A percentile compares a stretch with the other conserved stretches of the same genome.
Conservation (phyloP, 805 yeast genomes). For the Torulaspora quercuum region DNA sequence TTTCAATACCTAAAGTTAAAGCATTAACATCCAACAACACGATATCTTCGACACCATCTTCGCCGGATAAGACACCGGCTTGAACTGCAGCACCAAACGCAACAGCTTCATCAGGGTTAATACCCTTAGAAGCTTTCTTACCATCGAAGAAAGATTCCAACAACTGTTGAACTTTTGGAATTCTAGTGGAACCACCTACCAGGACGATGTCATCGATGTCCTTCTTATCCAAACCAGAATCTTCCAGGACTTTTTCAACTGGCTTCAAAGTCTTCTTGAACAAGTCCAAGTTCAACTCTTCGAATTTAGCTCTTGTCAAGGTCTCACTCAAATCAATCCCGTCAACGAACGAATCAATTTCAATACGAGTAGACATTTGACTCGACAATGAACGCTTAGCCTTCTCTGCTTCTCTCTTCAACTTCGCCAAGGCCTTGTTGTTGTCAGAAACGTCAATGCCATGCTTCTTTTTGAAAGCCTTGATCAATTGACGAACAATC, state of each 20-base stretch:
- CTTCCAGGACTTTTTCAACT: slow-evolving; percentile 92
- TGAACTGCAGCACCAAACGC: slow-evolving; percentile 99
- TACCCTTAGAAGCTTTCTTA: slow-evolving; percentile 94
- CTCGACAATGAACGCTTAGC: slow-evolving; percentile 95
- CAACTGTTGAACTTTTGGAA: slow-evolving; percentile 95
- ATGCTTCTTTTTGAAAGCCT: slow-evolving; percentile 89
- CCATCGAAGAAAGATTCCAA: slow-evolving; percentile 88
- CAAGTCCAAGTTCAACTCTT: slow-evolving; percentile 88
- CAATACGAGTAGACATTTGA: slow-evolving; percentile 93
- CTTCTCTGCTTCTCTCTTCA: slow-evolving; percentile 97
- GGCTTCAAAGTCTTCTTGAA: slow-evolving; percentile 95
- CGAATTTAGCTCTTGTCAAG: slow-evolving; percentile 95
- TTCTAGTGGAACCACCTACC: slow-evolving; percentile 99
- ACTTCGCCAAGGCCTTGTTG: slow-evolving; percentile 83
- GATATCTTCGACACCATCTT: slow-evolving; percentile 85
- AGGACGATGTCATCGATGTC: slow-evolving; percentile 92
- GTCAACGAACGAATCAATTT: slow-evolving; percentile 90
- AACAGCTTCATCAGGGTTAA: slow-evolving; percentile 99
- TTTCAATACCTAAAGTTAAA: slow-evolving; percentile 91
- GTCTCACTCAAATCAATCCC: slow-evolving; percentile 96
- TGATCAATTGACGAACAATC: slow-evolving; percentile 81
- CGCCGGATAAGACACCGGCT: slow-evolving; percentile 96
- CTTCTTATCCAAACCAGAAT: slow-evolving; percentile 80
- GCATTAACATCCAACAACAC: slow-evolving; percentile 92
- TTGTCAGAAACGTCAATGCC: slow-evolving; percentile 76